Percentiles rank a stretch among this genome's conserved stretches.
phyloP scores from a whole-genome alignment of 352 stramenopile species.

The Pythium oligandrum region DNA sequence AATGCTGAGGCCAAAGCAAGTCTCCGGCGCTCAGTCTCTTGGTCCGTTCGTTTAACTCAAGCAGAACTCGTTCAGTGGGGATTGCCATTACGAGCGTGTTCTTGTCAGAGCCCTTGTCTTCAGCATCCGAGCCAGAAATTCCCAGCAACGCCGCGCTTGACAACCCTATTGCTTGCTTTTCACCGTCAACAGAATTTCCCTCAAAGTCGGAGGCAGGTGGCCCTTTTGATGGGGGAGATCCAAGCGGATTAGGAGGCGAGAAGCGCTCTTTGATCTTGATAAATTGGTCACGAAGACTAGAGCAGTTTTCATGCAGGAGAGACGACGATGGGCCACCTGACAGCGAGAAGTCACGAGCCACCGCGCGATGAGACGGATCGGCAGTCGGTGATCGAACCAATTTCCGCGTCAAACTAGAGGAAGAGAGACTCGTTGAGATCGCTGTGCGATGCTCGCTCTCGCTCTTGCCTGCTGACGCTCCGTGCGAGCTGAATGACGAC shows the following conservation, averaged over 20 bases:
- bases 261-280: conserved; percentile 79
- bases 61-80: conserved; percentile 16
- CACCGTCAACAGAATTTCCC: too few relatives aligned
- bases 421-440: background rate
- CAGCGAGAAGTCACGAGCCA: conserved; percentile 57
- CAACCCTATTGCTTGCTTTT: too few relatives aligned
- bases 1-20: conserved; percentile 34
- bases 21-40: conserved; percentile 19
- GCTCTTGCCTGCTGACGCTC: background rate
- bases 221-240: too few relatives aligned
- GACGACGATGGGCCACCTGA: conserved; percentile 31
- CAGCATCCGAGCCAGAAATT: too few relatives aligned
- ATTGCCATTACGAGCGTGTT: conserved; percentile 3
- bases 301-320: conserved; percentile 55
- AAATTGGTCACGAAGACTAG: conserved; percentile 76
- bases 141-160: too few relatives aligned
- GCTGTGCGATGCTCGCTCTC: background rate
- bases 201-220: too few relatives aligned
- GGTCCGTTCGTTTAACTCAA: conserved; percentile 23
- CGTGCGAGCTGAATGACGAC: background rate
- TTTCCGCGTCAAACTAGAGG: conserved; percentile 11
- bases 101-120: too few relatives aligned
- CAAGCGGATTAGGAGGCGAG: conserved; percentile 17
- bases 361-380: conserved; percentile 28
- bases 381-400: conserved; percentile 23